Base-by-base conservation (phyloP, 192 early-diverging fungal species). In the Fimicolochytrium jonesii region DNA sequence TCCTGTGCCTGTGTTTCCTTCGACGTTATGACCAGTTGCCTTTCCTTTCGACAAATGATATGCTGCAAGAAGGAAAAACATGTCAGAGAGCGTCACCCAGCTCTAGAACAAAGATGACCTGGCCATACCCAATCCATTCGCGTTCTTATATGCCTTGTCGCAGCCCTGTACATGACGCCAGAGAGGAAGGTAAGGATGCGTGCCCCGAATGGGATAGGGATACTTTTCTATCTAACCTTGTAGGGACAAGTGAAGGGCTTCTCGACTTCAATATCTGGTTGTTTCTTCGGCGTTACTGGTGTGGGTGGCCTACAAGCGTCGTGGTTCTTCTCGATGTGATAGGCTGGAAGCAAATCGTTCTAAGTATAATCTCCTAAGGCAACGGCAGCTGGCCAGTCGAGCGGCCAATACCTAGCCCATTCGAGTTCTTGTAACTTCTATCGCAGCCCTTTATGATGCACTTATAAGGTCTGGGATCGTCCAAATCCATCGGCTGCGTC, bases 401-500 rank as follows among this genome's bases (percentile, higher is more conserved):
- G 6, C 6, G 46, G 13, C 9, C 37, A 17, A 32, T 39, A 65
- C 63, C 63, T 13, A 70, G 61, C 7, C 68, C 68, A 41, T 70
- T 70, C 15, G 68, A 70, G 45, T 70, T 70, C 15, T 61, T 29
- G 42, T 70, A 70, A 11, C 53, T 36, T 39, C 64, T 70, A 13
- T 42, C 54, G 35, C 68, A 70, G 13, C 50, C 58, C 10, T 32
- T 15, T 7, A 60, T 25, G 23, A 23, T 13, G 36, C 68, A 70
- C 34, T 70, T 70, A 43, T 50, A 70, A 9, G 68, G 68, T 56
- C 64, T 70, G n/a, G 54, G 53, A 20, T 70, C 68, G 29, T 59
- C 53, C 26, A 30, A 29, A 4, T 23, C 33, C n/a, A n/a, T n/a
- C n/a, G n/a, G n/a, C 0, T 35, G 68, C 81, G 85, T 59, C 87